Percentiles rank a stretch among this genome's conserved stretches.
These are phyloP conservation scores for Heimioporus sp. DNA, from an alignment of 768 basidiomycete species.

Conservation along the genomic window DNA sequence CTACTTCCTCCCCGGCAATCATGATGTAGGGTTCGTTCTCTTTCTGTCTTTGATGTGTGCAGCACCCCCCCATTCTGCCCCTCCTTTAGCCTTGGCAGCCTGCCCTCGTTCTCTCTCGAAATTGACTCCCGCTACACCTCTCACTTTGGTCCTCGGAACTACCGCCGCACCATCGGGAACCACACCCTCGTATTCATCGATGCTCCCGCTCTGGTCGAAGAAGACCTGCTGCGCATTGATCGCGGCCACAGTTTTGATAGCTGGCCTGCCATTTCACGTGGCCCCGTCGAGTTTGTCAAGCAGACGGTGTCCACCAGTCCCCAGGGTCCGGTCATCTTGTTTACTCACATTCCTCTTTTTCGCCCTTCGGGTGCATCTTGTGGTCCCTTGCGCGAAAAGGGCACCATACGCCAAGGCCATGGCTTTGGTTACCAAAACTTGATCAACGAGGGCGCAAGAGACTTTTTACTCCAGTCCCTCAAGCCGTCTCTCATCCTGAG, in stretches of 20 bases:
- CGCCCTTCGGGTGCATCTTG: conserved; percentile 67
- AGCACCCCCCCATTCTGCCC: conserved; percentile 1
- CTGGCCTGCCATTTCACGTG: conserved; percentile 48
- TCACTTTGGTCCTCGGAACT: conserved; percentile 76
- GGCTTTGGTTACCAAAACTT: conserved; percentile 87
- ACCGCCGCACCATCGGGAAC: conserved; percentile 60
- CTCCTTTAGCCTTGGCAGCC: conserved; percentile 27
- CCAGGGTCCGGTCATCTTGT: conserved; percentile 58
- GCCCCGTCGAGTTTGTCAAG: conserved; percentile 55
- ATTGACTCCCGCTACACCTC: conserved; percentile 57
- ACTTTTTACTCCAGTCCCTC: conserved; percentile 62
- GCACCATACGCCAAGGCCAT: conserved; percentile 66
- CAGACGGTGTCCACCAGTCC: conserved; percentile 30
- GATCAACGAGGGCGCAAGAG: conserved; percentile 62
- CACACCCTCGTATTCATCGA: conserved; percentile 75
- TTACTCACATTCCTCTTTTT: conserved; percentile 88
- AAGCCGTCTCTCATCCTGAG: conserved; percentile 74
- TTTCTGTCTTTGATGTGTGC: neutral
- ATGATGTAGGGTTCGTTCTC: conserved; percentile 70
- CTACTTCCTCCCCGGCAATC: conserved; percentile 87
- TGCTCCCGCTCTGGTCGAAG: conserved; percentile 70
- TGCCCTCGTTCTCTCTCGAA: conserved; percentile 36
- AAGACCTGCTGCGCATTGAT: conserved; percentile 54
- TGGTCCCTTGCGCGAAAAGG: conserved; percentile 75
- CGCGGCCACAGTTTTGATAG: conserved; percentile 39